Base-by-base conservation (phyloP, 192 early-diverging fungal genomes). In the Coemansia sp. region DNA sequence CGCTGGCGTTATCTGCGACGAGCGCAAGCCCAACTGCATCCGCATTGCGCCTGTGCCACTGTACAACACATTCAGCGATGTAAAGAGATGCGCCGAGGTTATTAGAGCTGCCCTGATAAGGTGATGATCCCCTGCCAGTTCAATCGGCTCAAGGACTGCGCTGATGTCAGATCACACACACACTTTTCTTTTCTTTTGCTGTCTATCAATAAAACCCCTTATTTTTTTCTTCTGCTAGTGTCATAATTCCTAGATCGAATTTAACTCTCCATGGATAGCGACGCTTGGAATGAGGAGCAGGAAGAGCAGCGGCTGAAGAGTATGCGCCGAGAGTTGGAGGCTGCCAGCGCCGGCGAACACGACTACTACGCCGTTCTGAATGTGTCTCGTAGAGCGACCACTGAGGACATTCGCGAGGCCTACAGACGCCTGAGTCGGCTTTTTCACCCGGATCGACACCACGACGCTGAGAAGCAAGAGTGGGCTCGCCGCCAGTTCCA, bases 1-100 rank as follows among this genome's bases (percentile, higher is more conserved):
- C 7, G 67, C 84, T 3, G 95, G 91, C 5, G 86, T 96, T 8
- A 84, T 97, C 40, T 87, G 88, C 20, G 97, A 99, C 67, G 92
- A 95, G 66, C 84, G 97, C 34, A 91, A 92, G 67, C 95, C 95
- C 1, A 88, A 94, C 84, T 92, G 92, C 35, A 94, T 99, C 65
- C 85, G 97, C 41, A 78, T 99, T 32, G 90, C 93, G 4, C 97
- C 97, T 10, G 86, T 86, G 15, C 95, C 97, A 15, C 82, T 99
- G 30, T 99, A 98, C 76, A 94, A 95, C 74, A 87, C 86, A 2
- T 98, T 93, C 75, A 73, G 61, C 32, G 97, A 99, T 58, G 92
- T 95, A 11, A 87, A 83, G 64, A 44, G 66, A 43, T 91, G 87
- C 72, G 88, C 90, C 7, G 71, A 79, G 13, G 75, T 83, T 11